phyloP scores from a whole-genome alignment of 2,329 filamentous ascomycete species.

The Xenoacremonium recifei region DNA sequence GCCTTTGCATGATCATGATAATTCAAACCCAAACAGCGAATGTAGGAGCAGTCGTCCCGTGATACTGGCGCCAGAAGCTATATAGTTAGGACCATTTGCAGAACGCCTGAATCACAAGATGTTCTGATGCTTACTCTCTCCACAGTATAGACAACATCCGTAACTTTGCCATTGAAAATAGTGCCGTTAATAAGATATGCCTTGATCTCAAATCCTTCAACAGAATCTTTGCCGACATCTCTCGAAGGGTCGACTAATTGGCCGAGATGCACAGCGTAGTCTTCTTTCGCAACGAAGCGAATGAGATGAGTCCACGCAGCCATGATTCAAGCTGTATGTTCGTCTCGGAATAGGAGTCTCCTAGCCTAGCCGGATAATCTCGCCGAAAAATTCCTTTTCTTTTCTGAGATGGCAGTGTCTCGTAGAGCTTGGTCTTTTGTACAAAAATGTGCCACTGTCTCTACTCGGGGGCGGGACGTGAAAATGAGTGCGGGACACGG shows the following conservation, averaged over 20 bases:
- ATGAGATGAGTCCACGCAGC: constrained; percentile 5
- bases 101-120: not conserved
- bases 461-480: too few relatives aligned
- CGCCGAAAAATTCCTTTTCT: not conserved
- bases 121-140: not conserved
- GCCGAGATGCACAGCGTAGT: not conserved
- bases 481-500: too few relatives aligned
- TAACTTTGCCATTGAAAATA: constrained; percentile 3
- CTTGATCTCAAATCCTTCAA: constrained; percentile 1
- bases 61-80: constrained; percentile 2
- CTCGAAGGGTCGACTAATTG: constrained; percentile 4
- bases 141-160: constrained; percentile 1
- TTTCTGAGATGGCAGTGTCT: not conserved
- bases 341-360: too few relatives aligned
- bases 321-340: too few relatives aligned
- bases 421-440: too few relatives aligned
- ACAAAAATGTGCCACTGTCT: too few relatives aligned
- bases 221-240: constrained; percentile 2
- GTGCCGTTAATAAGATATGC: constrained; percentile 4
- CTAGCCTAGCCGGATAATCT: too few relatives aligned
- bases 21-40: constrained; percentile 5
- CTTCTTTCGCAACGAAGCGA: constrained; percentile 3
- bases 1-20: constrained; percentile 6
- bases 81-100: too few relatives aligned
- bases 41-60: constrained; percentile 1